These are phyloP conservation scores for Cladosporium velox DNA, from an alignment of 2,329 filamentous ascomycete species.

Conservation along the genomic window DNA sequence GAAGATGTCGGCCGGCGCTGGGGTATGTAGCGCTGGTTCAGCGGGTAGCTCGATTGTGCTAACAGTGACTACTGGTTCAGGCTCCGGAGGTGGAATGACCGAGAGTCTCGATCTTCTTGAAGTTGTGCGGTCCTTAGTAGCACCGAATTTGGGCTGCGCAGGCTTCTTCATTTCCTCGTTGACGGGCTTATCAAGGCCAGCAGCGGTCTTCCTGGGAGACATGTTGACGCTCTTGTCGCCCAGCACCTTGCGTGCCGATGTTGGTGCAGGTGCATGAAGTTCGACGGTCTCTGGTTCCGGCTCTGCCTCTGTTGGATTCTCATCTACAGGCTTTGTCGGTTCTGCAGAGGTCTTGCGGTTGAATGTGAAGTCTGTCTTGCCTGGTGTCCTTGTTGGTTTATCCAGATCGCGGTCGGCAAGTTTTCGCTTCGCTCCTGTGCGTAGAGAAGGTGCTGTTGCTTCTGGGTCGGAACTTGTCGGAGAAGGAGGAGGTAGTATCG, in stretches of 20 bases:
- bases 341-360: slow-evolving; percentile 40
- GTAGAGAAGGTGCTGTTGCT: slow-evolving; percentile 38
- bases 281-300: slow-evolving; percentile 4
- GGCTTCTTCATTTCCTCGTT: slow-evolving; percentile 27
- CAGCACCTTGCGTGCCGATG: slow-evolving; percentile 37
- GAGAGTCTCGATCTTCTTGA: slow-evolving; percentile 30
- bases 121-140: slow-evolving; percentile 31
- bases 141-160: slow-evolving; percentile 20
- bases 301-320: slow-evolving; percentile 15
- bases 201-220: slow-evolving; percentile 35
- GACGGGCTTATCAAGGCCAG: slow-evolving; percentile 18
- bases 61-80: slow-evolving; percentile 25
- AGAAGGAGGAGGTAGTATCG: slow-evolving; percentile 44
- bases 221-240: slow-evolving; percentile 45
- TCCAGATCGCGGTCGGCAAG: slow-evolving; percentile 56
- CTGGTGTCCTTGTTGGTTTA: slow-evolving; percentile 36
- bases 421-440: slow-evolving; percentile 59
- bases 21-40: slow-evolving; percentile 33
- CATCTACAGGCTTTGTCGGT: not conserved
- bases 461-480: slow-evolving; percentile 40
- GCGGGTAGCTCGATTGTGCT: slow-evolving; percentile 30
- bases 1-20: slow-evolving; percentile 39
- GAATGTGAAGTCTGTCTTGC: slow-evolving; percentile 50
- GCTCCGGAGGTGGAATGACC: slow-evolving; percentile 27
- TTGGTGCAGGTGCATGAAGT: slow-evolving; percentile 1